phyloP scores from a whole-genome alignment of 345 rosid species.

The Eutrema yunnanense region DNA sequence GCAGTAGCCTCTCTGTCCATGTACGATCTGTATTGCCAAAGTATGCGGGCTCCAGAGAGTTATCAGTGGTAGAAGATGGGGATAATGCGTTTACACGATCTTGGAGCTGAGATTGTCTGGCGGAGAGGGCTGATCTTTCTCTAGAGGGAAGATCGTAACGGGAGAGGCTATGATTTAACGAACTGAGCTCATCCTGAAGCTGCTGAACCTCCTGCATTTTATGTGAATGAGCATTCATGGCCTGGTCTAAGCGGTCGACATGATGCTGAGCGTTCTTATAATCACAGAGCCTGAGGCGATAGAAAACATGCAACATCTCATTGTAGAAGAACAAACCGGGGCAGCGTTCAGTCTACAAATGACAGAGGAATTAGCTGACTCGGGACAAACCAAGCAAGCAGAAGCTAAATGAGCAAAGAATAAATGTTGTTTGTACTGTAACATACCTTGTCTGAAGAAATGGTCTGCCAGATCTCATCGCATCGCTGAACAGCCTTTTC shows the following conservation, averaged over 20 bases:
- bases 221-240: conserved; percentile 70
- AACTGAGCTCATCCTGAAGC: conserved; percentile 53
- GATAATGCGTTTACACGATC: conserved; percentile 39
- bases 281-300: conserved; percentile 74
- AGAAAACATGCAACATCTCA: conserved; percentile 86
- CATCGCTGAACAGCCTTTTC: conserved; percentile 63
- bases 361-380: conserved; percentile 10
- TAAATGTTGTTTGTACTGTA: neutral
- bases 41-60: conserved; percentile 52
- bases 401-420: neutral
- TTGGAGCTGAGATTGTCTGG: conserved; percentile 50
- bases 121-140: conserved; percentile 56
- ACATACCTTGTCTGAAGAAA: conserved; percentile 65
- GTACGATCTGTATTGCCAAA: conserved; percentile 52
- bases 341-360: conserved; percentile 53
- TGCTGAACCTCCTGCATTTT: conserved; percentile 44
- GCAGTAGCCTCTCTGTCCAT: conserved; percentile 64
- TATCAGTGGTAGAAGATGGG: conserved; percentile 30
- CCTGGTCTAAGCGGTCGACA: conserved; percentile 81
- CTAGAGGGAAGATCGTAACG: conserved; percentile 52
- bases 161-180: conserved; percentile 65
- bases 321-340: conserved; percentile 84
- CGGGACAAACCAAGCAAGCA: neutral
- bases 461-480: conserved; percentile 65
- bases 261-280: conserved; percentile 87